phyloP scores from a whole-genome alignment of 2,329 filamentous ascomycete genomes.

The Penicillium freii region DNA sequence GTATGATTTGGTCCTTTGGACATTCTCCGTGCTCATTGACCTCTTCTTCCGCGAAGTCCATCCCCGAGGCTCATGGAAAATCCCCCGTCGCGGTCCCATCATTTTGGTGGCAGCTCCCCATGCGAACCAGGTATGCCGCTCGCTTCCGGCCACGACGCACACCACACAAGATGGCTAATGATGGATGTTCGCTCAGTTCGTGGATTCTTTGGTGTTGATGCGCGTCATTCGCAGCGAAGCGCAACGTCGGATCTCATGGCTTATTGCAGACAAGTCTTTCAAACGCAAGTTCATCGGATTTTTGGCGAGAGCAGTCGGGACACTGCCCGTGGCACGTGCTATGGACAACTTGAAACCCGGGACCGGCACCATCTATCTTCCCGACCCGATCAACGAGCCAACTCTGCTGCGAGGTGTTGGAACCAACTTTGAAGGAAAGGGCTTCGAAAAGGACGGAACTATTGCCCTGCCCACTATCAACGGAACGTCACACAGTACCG shows the following conservation, averaged over 20 bases:
- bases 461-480: slow-evolving; percentile 83
- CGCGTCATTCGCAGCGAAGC: slow-evolving; percentile 83
- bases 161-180: slow-evolving; percentile 11
- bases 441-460: slow-evolving; percentile 75
- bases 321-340: slow-evolving; percentile 88
- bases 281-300: slow-evolving; percentile 84
- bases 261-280: slow-evolving; percentile 95
- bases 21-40: slow-evolving; percentile 70
- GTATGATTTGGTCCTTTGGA: slow-evolving; percentile 52
- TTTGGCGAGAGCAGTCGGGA: slow-evolving; percentile 78
- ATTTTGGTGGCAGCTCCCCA: slow-evolving; percentile 96
- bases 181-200: slow-evolving; percentile 62
- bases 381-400: slow-evolving; percentile 81
- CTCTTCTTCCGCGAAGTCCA: slow-evolving; percentile 98
- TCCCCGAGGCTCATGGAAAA: slow-evolving; percentile 90
- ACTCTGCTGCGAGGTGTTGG: slow-evolving; percentile 75
- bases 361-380: slow-evolving; percentile 78
- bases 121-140: slow-evolving; percentile 74
- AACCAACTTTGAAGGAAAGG: slow-evolving; percentile 72
- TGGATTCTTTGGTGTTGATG: slow-evolving; percentile 92
- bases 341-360: slow-evolving; percentile 83
- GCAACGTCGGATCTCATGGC: slow-evolving; percentile 81
- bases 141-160: background rate
- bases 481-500: slow-evolving; percentile 74
- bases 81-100: slow-evolving; percentile 81